A percentile compares a stretch with the other conserved stretches of the same genome.
Evolutionary conservation across 805 yeast genomes (phyloP).

Genomic region (Monosporozyma solicola): DNA sequence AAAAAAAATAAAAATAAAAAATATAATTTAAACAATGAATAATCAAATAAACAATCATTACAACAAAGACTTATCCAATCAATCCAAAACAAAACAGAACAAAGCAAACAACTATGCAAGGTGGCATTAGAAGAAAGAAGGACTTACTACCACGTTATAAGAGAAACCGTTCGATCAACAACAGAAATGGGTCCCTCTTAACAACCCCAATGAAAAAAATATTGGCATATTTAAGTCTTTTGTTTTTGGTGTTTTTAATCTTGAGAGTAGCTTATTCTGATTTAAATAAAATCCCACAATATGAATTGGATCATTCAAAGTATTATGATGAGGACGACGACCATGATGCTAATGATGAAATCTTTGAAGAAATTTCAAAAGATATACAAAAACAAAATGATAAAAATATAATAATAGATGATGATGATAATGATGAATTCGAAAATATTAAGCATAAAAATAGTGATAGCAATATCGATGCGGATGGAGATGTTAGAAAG

Average conservation of each 20-base stretch:
- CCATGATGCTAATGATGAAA: background rate
- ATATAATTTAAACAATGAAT: no score
- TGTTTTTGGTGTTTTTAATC: conserved; percentile 28
- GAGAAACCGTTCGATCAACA: conserved; percentile 2
- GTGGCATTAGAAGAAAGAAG: conserved; percentile 28
- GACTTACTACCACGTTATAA: conserved; percentile 36
- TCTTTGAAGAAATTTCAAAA: background rate
- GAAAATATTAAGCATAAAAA: background rate
- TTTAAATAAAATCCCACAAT: conserved; percentile 14
- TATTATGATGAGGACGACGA: background rate
- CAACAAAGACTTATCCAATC: no score
- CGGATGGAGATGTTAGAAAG: background rate
- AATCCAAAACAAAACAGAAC: background rate
- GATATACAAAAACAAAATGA: conserved; percentile 1
- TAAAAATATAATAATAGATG: background rate
- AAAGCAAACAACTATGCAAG: conserved; percentile 19
- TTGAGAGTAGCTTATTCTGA: conserved; percentile 17
- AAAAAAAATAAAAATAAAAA: no score
- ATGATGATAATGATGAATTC: conserved; percentile 1
- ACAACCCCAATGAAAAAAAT: conserved; percentile 44
- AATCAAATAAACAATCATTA: no score
- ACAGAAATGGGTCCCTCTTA: conserved; percentile 21
- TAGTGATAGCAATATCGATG: conserved; percentile 1
- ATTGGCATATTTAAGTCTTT: conserved; percentile 31
- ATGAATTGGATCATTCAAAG: conserved; percentile 16